Base-by-base conservation (phyloP, 306 rosid genomes). In the Arachis stenosperma region DNA sequence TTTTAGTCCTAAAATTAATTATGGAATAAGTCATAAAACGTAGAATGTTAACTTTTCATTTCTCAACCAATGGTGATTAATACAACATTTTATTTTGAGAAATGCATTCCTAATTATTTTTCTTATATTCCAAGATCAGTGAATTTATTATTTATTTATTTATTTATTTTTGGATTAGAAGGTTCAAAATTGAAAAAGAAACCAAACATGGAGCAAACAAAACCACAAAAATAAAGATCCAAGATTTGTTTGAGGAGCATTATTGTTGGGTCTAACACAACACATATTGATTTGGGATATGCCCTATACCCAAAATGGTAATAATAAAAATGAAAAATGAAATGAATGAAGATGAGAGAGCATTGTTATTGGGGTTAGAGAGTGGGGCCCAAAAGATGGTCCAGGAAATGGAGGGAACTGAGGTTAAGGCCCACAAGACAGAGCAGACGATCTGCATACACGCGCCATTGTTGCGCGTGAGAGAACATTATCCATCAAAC, bases 321-420 rank as follows among this genome's bases (percentile, higher is more conserved):
- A 70, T 13, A 33, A 33, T 33, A 17, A 22, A 30, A 7, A 8
- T 4, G 7, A 17, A 56, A n/a, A 6, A 59, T 6, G 17, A 67
- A 39, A 66, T 5, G 43, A 67, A 43, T 79, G 55, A 48, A 48
- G 69, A 61, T 51, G 79, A 22, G 79, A 75, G 67, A 67, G 79
- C 75, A 63, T 54, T 54, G 77, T 7, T 44, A 56, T 71, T 4
- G 62, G 40, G 65, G 22, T 13, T 59, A 60, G 52, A 53, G 30
- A 48, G 69, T 72, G 77, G 77, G 69, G 9, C 79, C 67, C 6
- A 73, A 13, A 13, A 0, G 2, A 12, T 39, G 75, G 78, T 73
- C 75, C 40, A 66, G 53, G 60, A 74, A 74, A 73, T 73, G 75
- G 79, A 73, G 83, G 83, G 83, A 67, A 73, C 67, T 67, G 67